These are phyloP conservation scores for Ulmus americana DNA, from an alignment of 331 rosid genomes.

Conservation along the genomic window DNA sequence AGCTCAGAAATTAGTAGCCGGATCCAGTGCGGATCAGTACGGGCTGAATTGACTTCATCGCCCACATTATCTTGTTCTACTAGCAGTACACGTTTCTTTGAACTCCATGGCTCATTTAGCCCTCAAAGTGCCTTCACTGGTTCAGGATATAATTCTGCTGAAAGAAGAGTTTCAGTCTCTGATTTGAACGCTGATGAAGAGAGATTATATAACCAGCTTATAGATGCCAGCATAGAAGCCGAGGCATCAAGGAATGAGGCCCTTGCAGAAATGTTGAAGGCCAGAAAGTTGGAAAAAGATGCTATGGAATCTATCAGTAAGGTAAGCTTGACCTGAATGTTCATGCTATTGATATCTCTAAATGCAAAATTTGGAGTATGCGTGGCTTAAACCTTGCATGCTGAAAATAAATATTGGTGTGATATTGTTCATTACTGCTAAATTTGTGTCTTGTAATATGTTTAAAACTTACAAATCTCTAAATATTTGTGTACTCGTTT, in stretches of 20 bases:
- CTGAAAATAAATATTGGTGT: background rate
- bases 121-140: slow-evolving; percentile 26
- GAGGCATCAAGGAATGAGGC: slow-evolving; percentile 41
- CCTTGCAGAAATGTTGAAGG: slow-evolving; percentile 26
- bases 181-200: slow-evolving; percentile 43
- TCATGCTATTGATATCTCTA: slow-evolving; percentile 2
- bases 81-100: slow-evolving; percentile 7
- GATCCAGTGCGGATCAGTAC: slow-evolving; percentile 28
- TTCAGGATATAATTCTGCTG: slow-evolving; percentile 41
- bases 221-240: slow-evolving; percentile 41
- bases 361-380: background rate
- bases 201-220: slow-evolving; percentile 33
- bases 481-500: background rate
- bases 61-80: slow-evolving; percentile 31
- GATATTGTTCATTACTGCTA: background rate
- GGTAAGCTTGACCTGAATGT: slow-evolving; percentile 35
- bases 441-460: background rate
- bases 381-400: background rate
- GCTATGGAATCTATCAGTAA: slow-evolving; percentile 52
- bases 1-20: slow-evolving; percentile 32
- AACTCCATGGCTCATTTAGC: slow-evolving; percentile 18
- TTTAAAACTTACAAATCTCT: background rate
- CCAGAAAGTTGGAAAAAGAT: slow-evolving; percentile 47
- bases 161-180: slow-evolving; percentile 27
- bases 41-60: slow-evolving; percentile 24